Evolutionary conservation across 441 rosid species (phyloP).

Genomic region (Populus tomentosa): DNA sequence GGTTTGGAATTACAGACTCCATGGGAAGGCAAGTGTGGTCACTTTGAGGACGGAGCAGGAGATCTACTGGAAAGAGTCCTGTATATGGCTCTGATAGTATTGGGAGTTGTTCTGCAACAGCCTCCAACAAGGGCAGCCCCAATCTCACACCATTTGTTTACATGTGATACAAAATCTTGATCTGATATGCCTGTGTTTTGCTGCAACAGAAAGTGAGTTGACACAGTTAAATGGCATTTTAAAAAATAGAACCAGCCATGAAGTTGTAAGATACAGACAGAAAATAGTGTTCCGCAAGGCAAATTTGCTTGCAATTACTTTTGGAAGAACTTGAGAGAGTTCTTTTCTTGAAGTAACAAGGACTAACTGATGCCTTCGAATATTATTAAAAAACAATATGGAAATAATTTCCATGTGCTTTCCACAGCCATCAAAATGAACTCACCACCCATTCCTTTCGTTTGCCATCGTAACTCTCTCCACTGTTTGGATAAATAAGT

Average conservation of each 20-base stretch:
- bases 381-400: not conserved
- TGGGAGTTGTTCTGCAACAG: conserved; percentile 85
- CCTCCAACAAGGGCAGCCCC: conserved; percentile 85
- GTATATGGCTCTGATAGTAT: conserved; percentile 64
- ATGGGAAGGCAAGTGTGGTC: not conserved
- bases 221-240: not conserved
- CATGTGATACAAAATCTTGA: conserved; percentile 68
- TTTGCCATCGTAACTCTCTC: conserved; percentile 70
- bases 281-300: not conserved
- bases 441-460: conserved; percentile 87
- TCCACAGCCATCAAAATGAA: conserved; percentile 1
- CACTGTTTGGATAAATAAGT: conserved; percentile 82
- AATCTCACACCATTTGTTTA: conserved; percentile 62
- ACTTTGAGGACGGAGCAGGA: not conserved
- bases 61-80: conserved; percentile 35
- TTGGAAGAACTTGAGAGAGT: not conserved
- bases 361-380: not conserved
- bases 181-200: conserved; percentile 73
- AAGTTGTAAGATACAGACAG: not conserved
- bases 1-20: not conserved
- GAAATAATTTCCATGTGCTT: conserved; percentile 1
- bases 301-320: not conserved
- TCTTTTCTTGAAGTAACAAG: not conserved
- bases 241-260: not conserved
- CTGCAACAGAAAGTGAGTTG: conserved; percentile 35